Conservation (phyloP, 352 stramenopile genomes). For the Globisporangium megalacanthum region DNA sequence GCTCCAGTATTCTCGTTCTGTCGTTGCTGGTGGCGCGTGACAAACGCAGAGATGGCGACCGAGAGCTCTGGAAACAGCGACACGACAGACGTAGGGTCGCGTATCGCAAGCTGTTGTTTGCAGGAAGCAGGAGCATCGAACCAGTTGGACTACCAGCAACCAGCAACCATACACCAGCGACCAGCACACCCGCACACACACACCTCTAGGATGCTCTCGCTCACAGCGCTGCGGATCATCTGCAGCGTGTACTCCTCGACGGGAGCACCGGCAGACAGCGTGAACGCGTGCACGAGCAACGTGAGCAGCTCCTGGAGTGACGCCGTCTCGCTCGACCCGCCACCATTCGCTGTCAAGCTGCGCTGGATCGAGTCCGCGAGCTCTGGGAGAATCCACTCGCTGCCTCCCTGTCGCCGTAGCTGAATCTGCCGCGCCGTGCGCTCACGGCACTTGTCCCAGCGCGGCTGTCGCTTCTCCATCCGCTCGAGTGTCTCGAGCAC, state of each 20-base stretch:
- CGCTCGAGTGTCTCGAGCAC: slow-evolving; percentile 71
- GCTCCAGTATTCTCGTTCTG: neutral
- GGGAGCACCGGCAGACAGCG: slow-evolving; percentile 33
- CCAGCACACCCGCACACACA: neutral
- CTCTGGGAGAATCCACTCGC: slow-evolving; percentile 72
- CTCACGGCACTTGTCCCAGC: slow-evolving; percentile 52
- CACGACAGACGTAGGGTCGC: slow-evolving; percentile 18
- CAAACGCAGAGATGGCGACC: slow-evolving; percentile 22
- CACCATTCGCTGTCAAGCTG: slow-evolving; percentile 18
- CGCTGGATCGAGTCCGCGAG: slow-evolving; percentile 58
- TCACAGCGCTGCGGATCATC: slow-evolving; percentile 53
- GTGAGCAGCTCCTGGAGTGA: slow-evolving; percentile 45
- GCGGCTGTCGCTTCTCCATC: slow-evolving; percentile 44
- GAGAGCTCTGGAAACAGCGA: slow-evolving; percentile 29
- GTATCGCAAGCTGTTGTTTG: slow-evolving; percentile 18
- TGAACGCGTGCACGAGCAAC: slow-evolving; percentile 60
- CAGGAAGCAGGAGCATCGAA: neutral
- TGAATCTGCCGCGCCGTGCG: slow-evolving; percentile 42
- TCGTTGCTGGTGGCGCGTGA: slow-evolving; percentile 7
- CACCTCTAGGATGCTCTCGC: slow-evolving; percentile 48
- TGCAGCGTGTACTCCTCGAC: slow-evolving; percentile 67
- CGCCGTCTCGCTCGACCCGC: slow-evolving; percentile 13
- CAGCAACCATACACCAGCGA: neutral
- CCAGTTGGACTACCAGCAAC: neutral
- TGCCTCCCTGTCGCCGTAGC: slow-evolving; percentile 33